Base-by-base conservation (phyloP, 2,329 filamentous ascomycete genomes). In the Pestalotiopsis sp. region DNA sequence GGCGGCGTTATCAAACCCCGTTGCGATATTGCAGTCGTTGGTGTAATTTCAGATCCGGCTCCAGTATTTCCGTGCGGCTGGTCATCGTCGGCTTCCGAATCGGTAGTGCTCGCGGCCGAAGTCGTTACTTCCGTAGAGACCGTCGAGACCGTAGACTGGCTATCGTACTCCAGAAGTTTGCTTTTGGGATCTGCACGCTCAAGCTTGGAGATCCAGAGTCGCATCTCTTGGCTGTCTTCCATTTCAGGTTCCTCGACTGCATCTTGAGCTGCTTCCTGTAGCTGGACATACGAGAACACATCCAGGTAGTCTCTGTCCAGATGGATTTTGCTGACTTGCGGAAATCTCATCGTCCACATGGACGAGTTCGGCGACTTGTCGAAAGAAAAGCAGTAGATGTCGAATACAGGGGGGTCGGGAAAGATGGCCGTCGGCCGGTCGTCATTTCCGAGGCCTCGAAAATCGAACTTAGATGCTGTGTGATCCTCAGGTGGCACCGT, bases 301-400 rank as follows among this genome's bases (percentile, higher is more conserved):
- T 97, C 92, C 25, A 85, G 82, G 76, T 88, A 92, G 2, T 87
- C 87, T 27, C 94, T 86, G 76, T 97, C 94, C 70, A 86, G 87
- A 74, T 97, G 93, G 11, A 97, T 84, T 75, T 95, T 97, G 68
- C 88, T 85, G 3, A 95, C 88, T 2, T 87, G 84, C 1, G 94
- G 92, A 74, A 97, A 97, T 1, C 94, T 87, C 66, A 94, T 87
- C 69, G 90, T 91, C 83, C 89, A 94, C 74, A 92, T 94, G 1
- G 85, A 85, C 14, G 88, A 90, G 74, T 92, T 91, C 3, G 88
- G 86, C 2, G 87, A 85, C 75, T 91, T 93, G 69, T 94, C 92
- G 73, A 94, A 97, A 0, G 91, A 91, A 70, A 93, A 93, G 66
- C 93, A 95, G 27, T 92, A 85, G 69, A 97, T 83, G 73, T 97